phyloP scores from a whole-genome alignment of 352 stramenopile species.

The Globisporangium heterothallicum region DNA sequence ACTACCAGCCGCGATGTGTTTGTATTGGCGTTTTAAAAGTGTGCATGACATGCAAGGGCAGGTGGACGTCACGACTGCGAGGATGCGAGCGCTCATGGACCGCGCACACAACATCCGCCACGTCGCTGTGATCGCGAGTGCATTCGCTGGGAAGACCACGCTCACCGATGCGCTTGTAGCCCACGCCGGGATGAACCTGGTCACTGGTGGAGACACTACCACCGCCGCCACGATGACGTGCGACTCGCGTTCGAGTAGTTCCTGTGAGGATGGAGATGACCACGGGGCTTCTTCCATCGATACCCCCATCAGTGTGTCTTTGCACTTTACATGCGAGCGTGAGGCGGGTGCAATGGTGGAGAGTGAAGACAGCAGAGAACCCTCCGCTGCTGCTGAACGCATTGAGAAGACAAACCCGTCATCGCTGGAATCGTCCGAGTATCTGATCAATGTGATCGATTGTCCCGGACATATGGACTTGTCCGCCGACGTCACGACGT shows the following conservation, averaged over 20 bases:
- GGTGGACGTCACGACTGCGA: not conserved
- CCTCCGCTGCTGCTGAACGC: no score
- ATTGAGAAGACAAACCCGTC: not conserved
- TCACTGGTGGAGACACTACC: no score
- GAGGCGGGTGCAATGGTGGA: no score
- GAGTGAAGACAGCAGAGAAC: no score
- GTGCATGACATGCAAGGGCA: not conserved
- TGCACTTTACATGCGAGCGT: not conserved
- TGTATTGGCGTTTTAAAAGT: no score
- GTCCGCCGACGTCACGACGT: conserved; percentile 98
- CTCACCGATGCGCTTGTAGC: not conserved
- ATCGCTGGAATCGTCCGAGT: conserved; percentile 26
- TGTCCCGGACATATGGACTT: conserved; percentile 99
- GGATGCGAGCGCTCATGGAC: not conserved
- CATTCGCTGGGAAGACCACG: not conserved
- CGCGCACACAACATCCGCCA: not conserved
- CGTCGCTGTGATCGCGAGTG: not conserved
- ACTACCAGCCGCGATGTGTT: no score
- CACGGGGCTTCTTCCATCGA: no score
- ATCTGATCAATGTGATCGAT: conserved; percentile 99
- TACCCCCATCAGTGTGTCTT: not conserved
- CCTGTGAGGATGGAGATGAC: no score
- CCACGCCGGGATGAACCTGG: no score
- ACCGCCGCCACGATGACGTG: no score
- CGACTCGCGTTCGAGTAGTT: no score